Conservation (phyloP, 2,329 filamentous ascomycete genomes). For the Fusarium sp. region DNA sequence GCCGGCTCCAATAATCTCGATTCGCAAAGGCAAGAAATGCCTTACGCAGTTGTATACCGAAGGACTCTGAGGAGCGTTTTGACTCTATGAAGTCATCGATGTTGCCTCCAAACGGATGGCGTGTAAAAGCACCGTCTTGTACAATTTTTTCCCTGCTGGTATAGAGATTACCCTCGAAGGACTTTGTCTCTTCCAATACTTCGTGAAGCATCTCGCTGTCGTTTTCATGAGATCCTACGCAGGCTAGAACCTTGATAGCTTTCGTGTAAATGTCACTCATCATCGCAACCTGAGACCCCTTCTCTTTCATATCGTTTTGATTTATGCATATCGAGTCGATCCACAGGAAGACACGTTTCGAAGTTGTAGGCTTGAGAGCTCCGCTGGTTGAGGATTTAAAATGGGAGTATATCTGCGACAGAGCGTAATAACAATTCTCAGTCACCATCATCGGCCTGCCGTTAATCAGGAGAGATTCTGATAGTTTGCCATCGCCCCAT, state of each 20-base stretch:
- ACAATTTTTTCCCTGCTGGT: too few species aligned
- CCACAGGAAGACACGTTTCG: background rate
- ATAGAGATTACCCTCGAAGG: too few species aligned
- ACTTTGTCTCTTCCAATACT: background rate
- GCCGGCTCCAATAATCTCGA: background rate
- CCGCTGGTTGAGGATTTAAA: background rate
- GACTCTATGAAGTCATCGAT: background rate
- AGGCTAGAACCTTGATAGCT: background rate
- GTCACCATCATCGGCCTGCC: background rate
- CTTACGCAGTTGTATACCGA: background rate
- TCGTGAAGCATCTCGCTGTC: background rate
- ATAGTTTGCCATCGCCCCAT: background rate
- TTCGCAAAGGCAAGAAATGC: background rate
- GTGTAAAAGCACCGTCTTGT: too few species aligned
- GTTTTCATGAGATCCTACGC: background rate
- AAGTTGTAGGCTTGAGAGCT: too few species aligned
- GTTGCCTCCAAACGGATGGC: too few species aligned
- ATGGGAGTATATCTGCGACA: background rate
- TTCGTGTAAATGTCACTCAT: background rate
- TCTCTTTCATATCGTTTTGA: background rate
- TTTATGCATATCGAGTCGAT: constrained; percentile 4
- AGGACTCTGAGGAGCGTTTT: background rate
- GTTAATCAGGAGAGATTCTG: background rate
- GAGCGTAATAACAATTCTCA: background rate
- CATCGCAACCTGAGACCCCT: background rate